phyloP scores from a whole-genome alignment of 352 stramenopile species.

The Pythium dissotocum region DNA sequence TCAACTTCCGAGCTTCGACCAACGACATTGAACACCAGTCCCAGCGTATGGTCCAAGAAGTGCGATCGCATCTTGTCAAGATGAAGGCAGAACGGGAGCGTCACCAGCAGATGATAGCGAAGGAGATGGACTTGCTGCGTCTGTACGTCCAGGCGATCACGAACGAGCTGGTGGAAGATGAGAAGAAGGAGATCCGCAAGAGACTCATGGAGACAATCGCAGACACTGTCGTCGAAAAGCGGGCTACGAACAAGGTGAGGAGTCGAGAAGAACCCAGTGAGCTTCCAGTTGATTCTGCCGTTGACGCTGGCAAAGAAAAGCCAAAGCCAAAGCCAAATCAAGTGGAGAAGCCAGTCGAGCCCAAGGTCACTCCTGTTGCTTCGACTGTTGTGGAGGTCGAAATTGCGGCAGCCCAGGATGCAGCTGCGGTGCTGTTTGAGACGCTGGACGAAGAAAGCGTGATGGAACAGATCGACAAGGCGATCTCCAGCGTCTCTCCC shows the following conservation, averaged over 20 bases:
- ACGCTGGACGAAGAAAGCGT: slow-evolving; percentile 4
- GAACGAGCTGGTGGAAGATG: slow-evolving; percentile 55
- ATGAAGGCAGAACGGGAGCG: slow-evolving; percentile 53
- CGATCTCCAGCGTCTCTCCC: neutral
- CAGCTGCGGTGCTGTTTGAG: slow-evolving; percentile 1
- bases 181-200: slow-evolving; percentile 49
- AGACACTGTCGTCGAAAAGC: slow-evolving; percentile 13
- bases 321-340: neutral
- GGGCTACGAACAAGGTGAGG: no score
- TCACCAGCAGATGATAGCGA: slow-evolving; percentile 60
- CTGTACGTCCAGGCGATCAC: slow-evolving; percentile 49
- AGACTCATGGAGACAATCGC: slow-evolving; percentile 37
- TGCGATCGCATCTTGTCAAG: slow-evolving; percentile 42
- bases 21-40: slow-evolving; percentile 58
- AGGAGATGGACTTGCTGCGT: slow-evolving; percentile 67
- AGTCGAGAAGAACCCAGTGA: no score
- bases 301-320: neutral
- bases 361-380: neutral
- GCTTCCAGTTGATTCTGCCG: neutral
- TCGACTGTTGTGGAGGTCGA: neutral
- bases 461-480: slow-evolving; percentile 12
- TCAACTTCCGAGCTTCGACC: slow-evolving; percentile 44
- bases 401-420: neutral
- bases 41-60: slow-evolving; percentile 51
- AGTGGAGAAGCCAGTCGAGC: neutral